Conservation (phyloP, 2,329 filamentous ascomycete genomes). For the Aquanectria penicillioides region DNA sequence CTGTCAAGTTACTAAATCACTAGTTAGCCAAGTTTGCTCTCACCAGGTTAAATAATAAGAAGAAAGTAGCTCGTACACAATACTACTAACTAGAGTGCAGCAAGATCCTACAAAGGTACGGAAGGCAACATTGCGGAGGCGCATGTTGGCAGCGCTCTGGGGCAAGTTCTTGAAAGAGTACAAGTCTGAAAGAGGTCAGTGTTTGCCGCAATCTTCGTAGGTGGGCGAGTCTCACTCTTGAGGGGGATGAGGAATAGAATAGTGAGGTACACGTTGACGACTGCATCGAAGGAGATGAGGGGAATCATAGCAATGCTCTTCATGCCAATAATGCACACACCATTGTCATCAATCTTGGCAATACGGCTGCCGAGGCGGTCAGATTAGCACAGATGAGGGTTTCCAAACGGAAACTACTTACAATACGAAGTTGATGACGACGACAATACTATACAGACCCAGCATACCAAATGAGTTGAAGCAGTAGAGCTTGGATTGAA, state of each 20-base stretch:
- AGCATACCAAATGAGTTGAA: conserved; percentile 70
- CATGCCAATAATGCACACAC: conserved; percentile 71
- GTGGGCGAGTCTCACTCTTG: conserved; percentile 53
- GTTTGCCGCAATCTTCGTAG: too few species aligned
- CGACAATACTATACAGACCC: conserved; percentile 57
- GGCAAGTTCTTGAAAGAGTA: conserved; percentile 63
- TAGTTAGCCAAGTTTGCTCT: conserved; percentile 15
- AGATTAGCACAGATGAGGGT: neutral
- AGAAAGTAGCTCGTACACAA: conserved; percentile 55
- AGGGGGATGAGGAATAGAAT: conserved; percentile 71
- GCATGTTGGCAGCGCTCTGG: conserved; percentile 51
- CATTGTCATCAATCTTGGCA: conserved; percentile 62
- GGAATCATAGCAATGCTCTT: conserved; percentile 67
- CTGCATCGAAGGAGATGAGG: conserved; percentile 68
- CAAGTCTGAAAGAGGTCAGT: conserved; percentile 51
- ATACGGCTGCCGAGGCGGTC: conserved; percentile 57
- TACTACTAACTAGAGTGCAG: conserved; percentile 66
- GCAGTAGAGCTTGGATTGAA: conserved; percentile 66
- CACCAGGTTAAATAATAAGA: neutral
- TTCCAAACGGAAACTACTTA: conserved; percentile 46
- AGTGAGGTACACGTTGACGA: conserved; percentile 72
- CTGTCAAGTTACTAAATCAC: conserved; percentile 62
- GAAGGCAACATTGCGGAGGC: conserved; percentile 62
- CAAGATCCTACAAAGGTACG: conserved; percentile 69
- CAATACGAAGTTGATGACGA: conserved; percentile 70